phyloP scores from a whole-genome alignment of 495 filamentous ascomycete genomes.

The Penicillium taxi region DNA sequence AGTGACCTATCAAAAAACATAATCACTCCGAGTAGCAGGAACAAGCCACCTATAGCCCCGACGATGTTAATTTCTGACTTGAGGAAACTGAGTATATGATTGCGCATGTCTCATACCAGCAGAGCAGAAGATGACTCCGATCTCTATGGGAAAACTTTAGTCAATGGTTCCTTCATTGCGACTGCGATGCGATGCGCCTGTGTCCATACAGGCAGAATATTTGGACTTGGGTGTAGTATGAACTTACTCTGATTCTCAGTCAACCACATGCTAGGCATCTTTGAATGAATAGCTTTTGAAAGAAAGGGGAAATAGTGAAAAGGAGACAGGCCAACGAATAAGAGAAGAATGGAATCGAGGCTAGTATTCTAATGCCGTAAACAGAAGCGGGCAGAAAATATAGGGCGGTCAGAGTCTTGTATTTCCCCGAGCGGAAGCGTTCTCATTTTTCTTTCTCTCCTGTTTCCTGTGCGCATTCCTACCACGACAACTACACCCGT shows the following conservation, averaged over 20 bases:
- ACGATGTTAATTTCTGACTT: constrained; percentile 1
- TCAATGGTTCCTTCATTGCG: constrained; percentile 3
- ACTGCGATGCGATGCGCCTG: not conserved
- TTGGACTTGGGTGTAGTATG: not conserved
- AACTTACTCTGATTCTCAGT: constrained; percentile 87
- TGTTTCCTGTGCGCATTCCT: not conserved
- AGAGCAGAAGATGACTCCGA: constrained; percentile 92
- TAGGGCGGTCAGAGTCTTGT: constrained; percentile 9
- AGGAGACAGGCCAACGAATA: not conserved
- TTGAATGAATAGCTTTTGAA: no score
- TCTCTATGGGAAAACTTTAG: constrained; percentile 48
- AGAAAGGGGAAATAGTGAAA: not conserved
- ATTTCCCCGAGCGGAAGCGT: constrained; percentile 9
- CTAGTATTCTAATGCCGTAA: constrained; percentile 11
- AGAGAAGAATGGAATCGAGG: not conserved
- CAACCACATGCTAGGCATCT: constrained; percentile 81
- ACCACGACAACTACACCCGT: no score
- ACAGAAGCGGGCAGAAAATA: no score
- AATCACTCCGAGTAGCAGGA: constrained; percentile 84
- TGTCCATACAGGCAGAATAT: not conserved
- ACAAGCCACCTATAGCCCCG: constrained; percentile 62
- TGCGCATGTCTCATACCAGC: constrained; percentile 60
- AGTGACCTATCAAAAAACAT: constrained; percentile 97
- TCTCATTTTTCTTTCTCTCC: constrained; percentile 3
- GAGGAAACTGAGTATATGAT: not conserved